Evolutionary conservation across 139 green algal genomes (phyloP).

Genomic region (Volvox reticuliferus): DNA sequence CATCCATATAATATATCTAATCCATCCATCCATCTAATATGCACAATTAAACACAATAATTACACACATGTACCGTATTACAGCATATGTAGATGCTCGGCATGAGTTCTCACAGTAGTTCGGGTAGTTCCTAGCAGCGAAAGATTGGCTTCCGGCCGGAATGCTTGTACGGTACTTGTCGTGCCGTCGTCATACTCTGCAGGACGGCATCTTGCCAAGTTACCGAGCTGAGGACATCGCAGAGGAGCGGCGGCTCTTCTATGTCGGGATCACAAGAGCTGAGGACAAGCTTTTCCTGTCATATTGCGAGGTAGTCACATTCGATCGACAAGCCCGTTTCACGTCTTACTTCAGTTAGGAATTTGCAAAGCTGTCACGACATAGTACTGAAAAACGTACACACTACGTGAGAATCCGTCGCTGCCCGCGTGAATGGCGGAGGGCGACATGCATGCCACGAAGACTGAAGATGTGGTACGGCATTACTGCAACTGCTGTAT

Average conservation of each 20-base stretch:
- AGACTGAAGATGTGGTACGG: not conserved
- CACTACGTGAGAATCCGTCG: too few relatives aligned
- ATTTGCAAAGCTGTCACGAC: too few relatives aligned
- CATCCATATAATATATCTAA: too few relatives aligned
- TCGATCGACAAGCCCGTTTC: not conserved
- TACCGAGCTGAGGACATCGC: not conserved
- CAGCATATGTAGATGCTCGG: not conserved
- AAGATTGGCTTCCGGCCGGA: too few relatives aligned
- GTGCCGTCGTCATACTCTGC: not conserved
- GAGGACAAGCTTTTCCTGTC: constrained; percentile 57
- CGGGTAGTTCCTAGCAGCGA: too few relatives aligned
- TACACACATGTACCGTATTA: not conserved
- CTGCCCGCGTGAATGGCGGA: not conserved
- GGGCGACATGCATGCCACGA: not conserved
- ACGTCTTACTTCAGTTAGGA: too few relatives aligned
- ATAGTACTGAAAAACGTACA: too few relatives aligned
- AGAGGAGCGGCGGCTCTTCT: constrained; percentile 62
- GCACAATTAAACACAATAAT: not conserved
- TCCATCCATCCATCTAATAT: not conserved
- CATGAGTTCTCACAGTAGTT: not conserved
- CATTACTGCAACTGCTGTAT: too few relatives aligned
- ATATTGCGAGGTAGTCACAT: not conserved
- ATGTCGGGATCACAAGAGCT: constrained; percentile 65
- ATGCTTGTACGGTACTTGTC: not conserved
- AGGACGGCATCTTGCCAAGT: not conserved